These are phyloP conservation scores for Phytopythium montanum DNA, from an alignment of 352 stramenopile species.

Conservation along the genomic window DNA sequence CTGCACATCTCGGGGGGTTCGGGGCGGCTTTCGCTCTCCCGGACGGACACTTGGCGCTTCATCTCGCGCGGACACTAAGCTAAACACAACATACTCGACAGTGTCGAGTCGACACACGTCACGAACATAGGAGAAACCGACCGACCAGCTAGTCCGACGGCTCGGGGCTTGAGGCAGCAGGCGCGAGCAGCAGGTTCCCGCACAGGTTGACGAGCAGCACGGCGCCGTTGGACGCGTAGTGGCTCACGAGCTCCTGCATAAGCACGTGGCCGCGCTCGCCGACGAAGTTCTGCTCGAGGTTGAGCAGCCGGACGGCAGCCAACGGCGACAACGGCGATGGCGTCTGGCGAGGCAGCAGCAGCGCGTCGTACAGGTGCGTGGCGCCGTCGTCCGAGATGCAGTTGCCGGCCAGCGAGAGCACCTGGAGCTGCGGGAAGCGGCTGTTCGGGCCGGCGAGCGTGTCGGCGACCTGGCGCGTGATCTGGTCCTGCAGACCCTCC, in stretches of 20 bases:
- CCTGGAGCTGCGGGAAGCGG: conserved; percentile 28
- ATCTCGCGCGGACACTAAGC: background rate
- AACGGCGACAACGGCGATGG: background rate
- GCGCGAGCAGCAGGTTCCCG: conserved; percentile 33
- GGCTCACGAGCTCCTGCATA: conserved; percentile 30
- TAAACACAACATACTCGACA: too few species aligned
- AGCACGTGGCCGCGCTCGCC: conserved; percentile 42
- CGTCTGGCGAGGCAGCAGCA: conserved; percentile 12
- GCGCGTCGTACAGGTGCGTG: conserved; percentile 29
- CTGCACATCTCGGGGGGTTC: background rate
- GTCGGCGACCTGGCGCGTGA: conserved; percentile 34
- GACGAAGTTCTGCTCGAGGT: conserved; percentile 57
- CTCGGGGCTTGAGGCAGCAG: background rate
- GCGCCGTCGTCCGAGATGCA: conserved; percentile 52
- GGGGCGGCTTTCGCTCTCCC: background rate
- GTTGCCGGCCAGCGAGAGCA: conserved; percentile 42
- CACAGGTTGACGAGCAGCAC: conserved; percentile 25
- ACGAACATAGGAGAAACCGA: background rate
- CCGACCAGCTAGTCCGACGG: background rate
- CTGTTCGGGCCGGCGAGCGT: conserved; percentile 22
- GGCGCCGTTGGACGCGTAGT: conserved; percentile 19
- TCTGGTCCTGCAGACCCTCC: conserved; percentile 43
- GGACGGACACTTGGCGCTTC: background rate
- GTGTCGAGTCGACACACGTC: background rate
- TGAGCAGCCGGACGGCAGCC: conserved; percentile 14